Conservation (phyloP, 2,329 filamentous ascomycete species). For the Herpotrichia juniperi region DNA sequence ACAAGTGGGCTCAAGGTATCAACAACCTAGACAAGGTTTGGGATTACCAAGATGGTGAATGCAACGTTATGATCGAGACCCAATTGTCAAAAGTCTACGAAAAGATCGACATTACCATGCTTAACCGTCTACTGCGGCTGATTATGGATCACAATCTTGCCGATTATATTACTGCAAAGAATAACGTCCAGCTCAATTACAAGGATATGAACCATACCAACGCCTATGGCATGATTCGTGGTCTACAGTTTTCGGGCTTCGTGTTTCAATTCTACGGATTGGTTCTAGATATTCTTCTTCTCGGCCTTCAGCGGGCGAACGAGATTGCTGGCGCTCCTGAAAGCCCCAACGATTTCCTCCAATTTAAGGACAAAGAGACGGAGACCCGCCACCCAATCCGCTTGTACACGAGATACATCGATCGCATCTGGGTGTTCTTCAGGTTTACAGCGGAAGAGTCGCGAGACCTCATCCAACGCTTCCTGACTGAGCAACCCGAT, state of each 20-base stretch:
- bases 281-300: slow-evolving; percentile 88
- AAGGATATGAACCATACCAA: slow-evolving; percentile 99
- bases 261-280: slow-evolving; percentile 99
- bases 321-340: slow-evolving; percentile 95
- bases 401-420: slow-evolving; percentile 96
- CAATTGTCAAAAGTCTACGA: slow-evolving; percentile 99
- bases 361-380: slow-evolving; percentile 91
- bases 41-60: slow-evolving; percentile 92
- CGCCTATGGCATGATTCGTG: slow-evolving; percentile 97
- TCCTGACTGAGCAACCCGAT: slow-evolving; percentile 96
- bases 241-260: slow-evolving; percentile 96
- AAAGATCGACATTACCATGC: slow-evolving; percentile 95
- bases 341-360: slow-evolving; percentile 94
- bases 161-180: slow-evolving; percentile 99
- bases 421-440: slow-evolving; percentile 98
- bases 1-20: slow-evolving; percentile 99
- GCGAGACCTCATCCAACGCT: slow-evolving; percentile 92
- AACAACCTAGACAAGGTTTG: slow-evolving; percentile 97
- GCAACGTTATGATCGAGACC: slow-evolving; percentile 98
- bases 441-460: slow-evolving; percentile 94
- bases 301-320: slow-evolving; percentile 94
- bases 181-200: slow-evolving; percentile 98
- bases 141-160: slow-evolving; percentile 99
- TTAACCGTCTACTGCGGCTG: slow-evolving; percentile 88
- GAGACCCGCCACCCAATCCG: slow-evolving; percentile 94